A percentile compares a stretch with the other conserved stretches of the same genome.
Evolutionary conservation across 352 stramenopile genomes (phyloP).

Genomic region (Phytophthora kernoviae): DNA sequence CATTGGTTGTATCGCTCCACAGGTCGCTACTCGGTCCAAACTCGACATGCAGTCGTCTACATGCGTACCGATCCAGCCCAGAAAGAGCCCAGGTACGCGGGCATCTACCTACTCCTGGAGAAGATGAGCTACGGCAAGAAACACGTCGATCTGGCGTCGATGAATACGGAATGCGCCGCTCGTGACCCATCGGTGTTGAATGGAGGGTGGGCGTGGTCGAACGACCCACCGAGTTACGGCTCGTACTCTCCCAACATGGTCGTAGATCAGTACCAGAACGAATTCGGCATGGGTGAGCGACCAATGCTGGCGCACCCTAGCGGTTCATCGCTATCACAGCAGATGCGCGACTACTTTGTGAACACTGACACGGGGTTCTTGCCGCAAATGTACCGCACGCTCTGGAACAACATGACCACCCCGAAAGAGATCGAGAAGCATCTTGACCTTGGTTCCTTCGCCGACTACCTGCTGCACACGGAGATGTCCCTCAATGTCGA

Average conservation of each 20-base stretch:
- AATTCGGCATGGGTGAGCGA: conserved; percentile 79
- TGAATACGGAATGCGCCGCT: conserved; percentile 47
- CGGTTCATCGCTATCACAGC: conserved; percentile 59
- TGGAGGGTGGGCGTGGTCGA: conserved; percentile 83
- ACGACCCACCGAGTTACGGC: conserved; percentile 68
- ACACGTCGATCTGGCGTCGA: conserved; percentile 63
- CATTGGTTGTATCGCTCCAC: conserved; percentile 79
- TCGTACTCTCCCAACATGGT: conserved; percentile 80
- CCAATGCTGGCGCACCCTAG: conserved; percentile 62
- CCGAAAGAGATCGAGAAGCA: conserved; percentile 59
- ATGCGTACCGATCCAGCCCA: conserved; percentile 44
- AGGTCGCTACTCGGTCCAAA: conserved; percentile 69
- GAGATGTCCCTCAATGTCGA: conserved; percentile 86
- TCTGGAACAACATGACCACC: conserved; percentile 84
- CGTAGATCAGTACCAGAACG: conserved; percentile 79
- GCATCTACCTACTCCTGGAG: conserved; percentile 79
- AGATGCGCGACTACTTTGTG: conserved; percentile 81
- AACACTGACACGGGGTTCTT: conserved; percentile 61
- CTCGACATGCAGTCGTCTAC: conserved; percentile 72
- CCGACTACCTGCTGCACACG: conserved; percentile 81
- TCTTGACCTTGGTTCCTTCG: conserved; percentile 72
- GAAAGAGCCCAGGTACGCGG: conserved; percentile 46
- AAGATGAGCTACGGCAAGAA: conserved; percentile 77
- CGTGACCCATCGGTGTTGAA: conserved; percentile 44
- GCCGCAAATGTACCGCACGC: conserved; percentile 62